A percentile compares a stretch with the other conserved stretches of the same genome.
Evolutionary conservation across 352 stramenopile species (phyloP).

Genomic region (Globisporangium ultimum): DNA sequence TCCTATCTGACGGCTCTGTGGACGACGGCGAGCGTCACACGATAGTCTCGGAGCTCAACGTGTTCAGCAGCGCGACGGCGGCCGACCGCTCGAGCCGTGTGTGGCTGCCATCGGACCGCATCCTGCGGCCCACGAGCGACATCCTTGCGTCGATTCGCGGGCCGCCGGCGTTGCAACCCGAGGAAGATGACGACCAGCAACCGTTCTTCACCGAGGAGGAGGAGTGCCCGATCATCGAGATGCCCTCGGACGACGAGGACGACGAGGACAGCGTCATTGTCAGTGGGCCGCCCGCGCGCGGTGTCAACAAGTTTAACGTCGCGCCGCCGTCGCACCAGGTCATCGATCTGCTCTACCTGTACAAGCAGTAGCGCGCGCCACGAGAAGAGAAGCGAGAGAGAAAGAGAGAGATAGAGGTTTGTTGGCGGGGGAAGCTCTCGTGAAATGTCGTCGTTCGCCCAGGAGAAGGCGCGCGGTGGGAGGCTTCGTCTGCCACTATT

Average conservation of each 20-base stretch:
- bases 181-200: slow-evolving; percentile 8
- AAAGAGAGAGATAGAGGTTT: background rate
- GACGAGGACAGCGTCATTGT: background rate
- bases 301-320: background rate
- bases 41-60: slow-evolving; percentile 2
- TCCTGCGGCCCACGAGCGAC: slow-evolving; percentile 9
- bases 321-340: slow-evolving; percentile 3
- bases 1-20: slow-evolving; percentile 1
- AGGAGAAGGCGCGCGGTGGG: too few relatives aligned
- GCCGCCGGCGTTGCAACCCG: slow-evolving; percentile 1
- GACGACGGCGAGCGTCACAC: slow-evolving; percentile 12
- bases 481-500: too few relatives aligned
- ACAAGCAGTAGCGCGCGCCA: slow-evolving; percentile 5
- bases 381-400: background rate
- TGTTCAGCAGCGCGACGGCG: background rate
- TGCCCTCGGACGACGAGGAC: slow-evolving; percentile 9
- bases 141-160: slow-evolving; percentile 8
- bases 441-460: too few relatives aligned
- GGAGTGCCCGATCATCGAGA: slow-evolving; percentile 12
- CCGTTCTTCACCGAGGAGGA: slow-evolving; percentile 17
- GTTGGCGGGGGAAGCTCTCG: too few relatives aligned
- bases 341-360: slow-evolving; percentile 10
- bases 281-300: background rate
- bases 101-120: slow-evolving; percentile 16
- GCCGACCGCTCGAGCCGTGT: slow-evolving; percentile 13